Base-by-base conservation (phyloP, 2,329 filamentous ascomycete species). In the Colletotrichum gigasporum region DNA sequence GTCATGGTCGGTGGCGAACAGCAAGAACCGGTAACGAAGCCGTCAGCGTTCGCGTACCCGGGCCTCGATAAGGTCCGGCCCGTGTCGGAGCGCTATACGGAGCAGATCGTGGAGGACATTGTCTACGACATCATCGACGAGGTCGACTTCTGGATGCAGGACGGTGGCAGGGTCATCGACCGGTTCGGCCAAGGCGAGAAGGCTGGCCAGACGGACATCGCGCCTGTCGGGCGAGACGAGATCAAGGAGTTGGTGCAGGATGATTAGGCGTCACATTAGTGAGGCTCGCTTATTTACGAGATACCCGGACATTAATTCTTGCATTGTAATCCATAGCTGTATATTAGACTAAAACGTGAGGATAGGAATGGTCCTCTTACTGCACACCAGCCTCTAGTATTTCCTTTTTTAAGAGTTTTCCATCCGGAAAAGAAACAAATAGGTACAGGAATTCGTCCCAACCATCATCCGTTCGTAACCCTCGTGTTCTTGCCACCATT, bases 81-180 rank as follows among this genome's bases (percentile, higher is more conserved):
- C 1, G 82, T 97, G 20, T 86, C 88, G 7, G 92, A 96, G 66
- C 87, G 96, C 30, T 98, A 94, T 77, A 88, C 89, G 63, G 94
- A 99, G 74, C 95, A 98, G 80, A 94, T 99, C 66, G 94, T 91
- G 12, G 96, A 99, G 79, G 96, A 99, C 72, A 84, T 97, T 22
- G 86, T 97, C 28, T 97, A 94, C 75, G 96, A 99, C 76, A 86
- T 99, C 55, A 85, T 98, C 30, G 96, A 99, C 73, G 96, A 99
- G 78, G 92, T 97, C 50, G 94, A 97, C 79, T 96, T 92, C 79
- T 96, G 88, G 90, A 84, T 90, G 76, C 87, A 92, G 73, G 92
- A 93, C 67, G 85, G 85, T 22, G 82, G 81, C 8, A 81, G 80
- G 65, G 79, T 82, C 8, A 79, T 83, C 47, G 83, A 83, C 62